Evolutionary conservation across 2,329 filamentous ascomycete species (phyloP).

Genomic region (Aspergillus cejpii): DNA sequence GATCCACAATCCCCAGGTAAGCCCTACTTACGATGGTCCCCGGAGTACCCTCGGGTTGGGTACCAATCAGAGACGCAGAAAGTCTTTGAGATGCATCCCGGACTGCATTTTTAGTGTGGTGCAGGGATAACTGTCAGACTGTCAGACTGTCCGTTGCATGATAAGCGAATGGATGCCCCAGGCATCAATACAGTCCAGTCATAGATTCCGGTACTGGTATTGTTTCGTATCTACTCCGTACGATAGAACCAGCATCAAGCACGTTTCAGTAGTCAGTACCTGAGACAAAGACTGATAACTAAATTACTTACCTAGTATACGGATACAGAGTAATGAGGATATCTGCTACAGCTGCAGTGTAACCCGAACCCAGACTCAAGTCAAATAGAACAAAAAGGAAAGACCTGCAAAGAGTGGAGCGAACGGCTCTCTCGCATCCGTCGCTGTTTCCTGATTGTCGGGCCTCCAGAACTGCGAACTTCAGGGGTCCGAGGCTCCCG

Average conservation of each 20-base stretch:
- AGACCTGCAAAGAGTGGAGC: slow-evolving; percentile 20
- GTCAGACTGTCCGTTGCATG: slow-evolving; percentile 5
- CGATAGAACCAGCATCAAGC: neutral
- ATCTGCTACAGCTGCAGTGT: no score
- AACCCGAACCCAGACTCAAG: no score
- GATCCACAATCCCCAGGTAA: slow-evolving; percentile 19
- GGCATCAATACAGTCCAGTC: neutral
- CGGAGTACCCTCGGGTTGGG: slow-evolving; percentile 10
- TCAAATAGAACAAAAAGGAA: slow-evolving; percentile 6
- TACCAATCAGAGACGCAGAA: slow-evolving; percentile 25
- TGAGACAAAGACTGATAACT: no score
- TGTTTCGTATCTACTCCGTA: slow-evolving; percentile 1
- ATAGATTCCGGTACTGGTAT: no score
- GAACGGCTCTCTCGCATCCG: slow-evolving; percentile 33
- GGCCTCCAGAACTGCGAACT: slow-evolving; percentile 26
- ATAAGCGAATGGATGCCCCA: slow-evolving; percentile 1
- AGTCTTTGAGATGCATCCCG: slow-evolving; percentile 35
- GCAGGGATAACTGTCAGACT: slow-evolving; percentile 24
- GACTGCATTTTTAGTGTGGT: slow-evolving; percentile 13
- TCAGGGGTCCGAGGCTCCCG: slow-evolving; percentile 17
- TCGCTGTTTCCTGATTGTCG: slow-evolving; percentile 33
- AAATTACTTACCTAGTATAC: no score
- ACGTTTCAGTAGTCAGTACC: no score
- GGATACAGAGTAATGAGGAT: slow-evolving; percentile 12
- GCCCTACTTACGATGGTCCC: slow-evolving; percentile 12